Evolutionary conservation across 2,329 filamentous ascomycete genomes (phyloP), one percentile per base, ranked within the genome.

Genomic region (Ciborinia camelliae): DNA sequence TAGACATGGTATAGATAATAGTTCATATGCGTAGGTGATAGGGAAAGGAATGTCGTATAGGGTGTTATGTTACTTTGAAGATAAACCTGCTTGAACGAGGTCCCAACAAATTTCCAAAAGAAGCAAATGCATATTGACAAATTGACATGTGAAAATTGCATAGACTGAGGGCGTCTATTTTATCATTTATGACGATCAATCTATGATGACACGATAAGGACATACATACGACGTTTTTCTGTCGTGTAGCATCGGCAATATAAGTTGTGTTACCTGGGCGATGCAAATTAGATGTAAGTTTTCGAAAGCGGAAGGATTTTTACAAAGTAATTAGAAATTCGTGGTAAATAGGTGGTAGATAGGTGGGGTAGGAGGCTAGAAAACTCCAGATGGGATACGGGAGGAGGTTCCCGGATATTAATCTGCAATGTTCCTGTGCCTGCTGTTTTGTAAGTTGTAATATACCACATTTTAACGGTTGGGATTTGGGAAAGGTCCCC

Each of bases 41-140:
- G 28, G 57, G 8, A 51, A 50, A 50, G 6, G 18, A 14, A 47
- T 47, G 6, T 32, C 20, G 20, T 45, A 39, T 45, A n/a, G n/a
- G 30, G 10, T 63, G n/a, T 18, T 39, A n/a, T n/a, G 30, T 53
- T 26, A 18, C 20, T 23, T 26, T 4, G 18, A 63, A 37, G 50
- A 57, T 55, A 28, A 47, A 55, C 50, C 32, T 47, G 51, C 47
- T 35, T 39, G 32, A 51, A 48, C 41, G 23, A 48, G 23, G 20
- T 48, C 61, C 23, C 61, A 63, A 57, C 61, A 63, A 43, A 39
- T 45, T 45, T 48, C n/a, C 39, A 57, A 63, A 23, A 50, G 39
- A 63, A 14, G 37, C 23, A 47, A 23, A 23, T 45, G 37, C 35
- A 53, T 47, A n/a, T n/a, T n/a, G n/a, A n/a, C n/a, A n/a, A 32